Conservation (phyloP, 2,329 filamentous ascomycete species). For the Calonectria leucothoes region DNA sequence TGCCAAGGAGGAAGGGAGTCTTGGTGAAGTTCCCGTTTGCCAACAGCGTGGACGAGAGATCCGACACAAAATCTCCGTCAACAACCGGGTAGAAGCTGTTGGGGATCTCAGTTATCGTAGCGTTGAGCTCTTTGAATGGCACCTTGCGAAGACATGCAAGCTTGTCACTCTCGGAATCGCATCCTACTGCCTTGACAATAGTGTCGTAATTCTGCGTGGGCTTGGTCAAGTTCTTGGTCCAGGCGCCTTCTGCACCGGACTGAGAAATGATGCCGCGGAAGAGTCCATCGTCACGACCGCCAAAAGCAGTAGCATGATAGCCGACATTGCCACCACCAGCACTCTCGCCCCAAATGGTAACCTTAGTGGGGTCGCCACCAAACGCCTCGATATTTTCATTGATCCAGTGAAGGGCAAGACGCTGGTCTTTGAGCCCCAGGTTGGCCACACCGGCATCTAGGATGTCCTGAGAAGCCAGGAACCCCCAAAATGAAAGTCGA, state of each 20-base stretch:
- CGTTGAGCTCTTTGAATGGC: slow-evolving; percentile 34
- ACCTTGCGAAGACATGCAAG: slow-evolving; percentile 44
- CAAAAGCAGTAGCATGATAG: slow-evolving; percentile 51
- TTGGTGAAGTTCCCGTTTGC: slow-evolving; percentile 69
- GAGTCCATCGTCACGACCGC: slow-evolving; percentile 63
- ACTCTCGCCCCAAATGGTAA: slow-evolving; percentile 58
- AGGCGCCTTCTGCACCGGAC: slow-evolving; percentile 53
- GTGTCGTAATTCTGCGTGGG: slow-evolving; percentile 18
- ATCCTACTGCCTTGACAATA: slow-evolving; percentile 38
- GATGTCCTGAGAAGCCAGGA: slow-evolving; percentile 58
- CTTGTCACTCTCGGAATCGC: slow-evolving; percentile 34
- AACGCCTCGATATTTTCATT: slow-evolving; percentile 58
- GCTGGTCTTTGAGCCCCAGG: slow-evolving; percentile 62
- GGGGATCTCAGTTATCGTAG: slow-evolving; percentile 23
- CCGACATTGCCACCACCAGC: slow-evolving; percentile 63
- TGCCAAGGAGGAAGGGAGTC: slow-evolving; percentile 71
- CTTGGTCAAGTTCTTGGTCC: slow-evolving; percentile 18
- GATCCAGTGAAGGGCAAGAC: slow-evolving; percentile 61
- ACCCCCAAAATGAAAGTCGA: slow-evolving; percentile 53
- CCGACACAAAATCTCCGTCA: slow-evolving; percentile 54
- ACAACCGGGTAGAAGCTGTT: slow-evolving; percentile 34
- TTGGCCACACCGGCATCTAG: slow-evolving; percentile 51
- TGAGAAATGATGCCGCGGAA: slow-evolving; percentile 66
- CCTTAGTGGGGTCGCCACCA: slow-evolving; percentile 57
- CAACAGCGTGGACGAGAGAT: slow-evolving; percentile 62